Evolutionary conservation across 805 yeast genomes (phyloP).

Genomic region (Lachancea kluyveri): DNA sequence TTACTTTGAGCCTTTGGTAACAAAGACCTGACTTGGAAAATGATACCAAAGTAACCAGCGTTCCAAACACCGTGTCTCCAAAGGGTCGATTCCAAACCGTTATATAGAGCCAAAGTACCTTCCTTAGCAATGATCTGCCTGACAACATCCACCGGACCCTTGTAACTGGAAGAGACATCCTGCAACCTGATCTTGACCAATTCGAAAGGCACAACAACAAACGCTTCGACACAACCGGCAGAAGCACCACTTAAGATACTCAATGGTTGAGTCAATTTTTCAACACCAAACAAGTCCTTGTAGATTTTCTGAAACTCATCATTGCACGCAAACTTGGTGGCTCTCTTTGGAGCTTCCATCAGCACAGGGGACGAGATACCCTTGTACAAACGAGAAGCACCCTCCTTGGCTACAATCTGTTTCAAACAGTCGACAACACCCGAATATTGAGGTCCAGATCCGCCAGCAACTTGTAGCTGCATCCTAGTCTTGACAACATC

Average conservation of each 20-base stretch:
- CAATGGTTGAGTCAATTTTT: slow-evolving; percentile 68
- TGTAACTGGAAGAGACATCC: slow-evolving; percentile 76
- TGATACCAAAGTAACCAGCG: slow-evolving; percentile 95
- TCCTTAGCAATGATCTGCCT: slow-evolving; percentile 62
- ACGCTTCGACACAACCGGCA: slow-evolving; percentile 96
- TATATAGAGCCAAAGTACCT: slow-evolving; percentile 80
- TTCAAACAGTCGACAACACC: slow-evolving; percentile 81
- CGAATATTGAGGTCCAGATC: slow-evolving; percentile 46
- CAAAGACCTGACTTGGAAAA: slow-evolving; percentile 74
- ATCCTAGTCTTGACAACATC: slow-evolving; percentile 97
- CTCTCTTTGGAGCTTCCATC: slow-evolving; percentile 99
- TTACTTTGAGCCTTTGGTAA: slow-evolving; percentile 73
- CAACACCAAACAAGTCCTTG: slow-evolving; percentile 61
- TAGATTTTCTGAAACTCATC: slow-evolving; percentile 93
- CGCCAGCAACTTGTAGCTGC: slow-evolving; percentile 64
- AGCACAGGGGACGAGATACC: slow-evolving; percentile 95
- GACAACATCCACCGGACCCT: slow-evolving; percentile 79
- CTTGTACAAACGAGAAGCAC: slow-evolving; percentile 74
- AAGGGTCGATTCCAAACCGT: slow-evolving; percentile 92
- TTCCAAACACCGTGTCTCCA: slow-evolving; percentile 98
- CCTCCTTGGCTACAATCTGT: slow-evolving; percentile 83
- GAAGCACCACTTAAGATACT: slow-evolving; percentile 94
- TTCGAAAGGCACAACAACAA: slow-evolving; percentile 97
- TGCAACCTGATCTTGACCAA: slow-evolving; percentile 91
- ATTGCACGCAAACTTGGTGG: slow-evolving; percentile 96